phyloP scores from a whole-genome alignment of 768 basidiomycete species.

The Leccinellum albellum region DNA sequence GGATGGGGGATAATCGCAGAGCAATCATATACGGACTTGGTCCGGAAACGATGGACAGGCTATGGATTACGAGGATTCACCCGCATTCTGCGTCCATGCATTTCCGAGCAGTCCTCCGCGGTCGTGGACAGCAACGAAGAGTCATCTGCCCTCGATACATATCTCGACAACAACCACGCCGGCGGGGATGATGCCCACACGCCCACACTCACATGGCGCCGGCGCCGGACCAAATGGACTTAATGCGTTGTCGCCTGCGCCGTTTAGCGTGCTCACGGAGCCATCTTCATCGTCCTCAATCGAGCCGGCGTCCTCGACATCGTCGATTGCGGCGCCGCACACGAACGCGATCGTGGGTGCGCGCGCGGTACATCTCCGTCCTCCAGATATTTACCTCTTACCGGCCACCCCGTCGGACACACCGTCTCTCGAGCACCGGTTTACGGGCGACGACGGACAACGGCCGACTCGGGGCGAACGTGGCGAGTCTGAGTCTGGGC shows the following conservation, averaged over 20 bases:
- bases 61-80: constrained; percentile 23
- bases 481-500: constrained; percentile 1
- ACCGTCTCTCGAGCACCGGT: constrained; percentile 12
- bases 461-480: not conserved
- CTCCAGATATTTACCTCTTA: constrained; percentile 28
- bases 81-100: constrained; percentile 6
- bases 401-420: constrained; percentile 27
- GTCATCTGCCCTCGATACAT: constrained; percentile 27
- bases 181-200: not conserved
- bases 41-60: constrained; percentile 12
- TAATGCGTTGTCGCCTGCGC: constrained; percentile 14
- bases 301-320: constrained; percentile 14
- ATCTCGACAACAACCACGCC: constrained; percentile 17
- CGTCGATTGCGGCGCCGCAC: constrained; percentile 6
- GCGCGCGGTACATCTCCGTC: constrained; percentile 2
- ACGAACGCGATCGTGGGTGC: not conserved
- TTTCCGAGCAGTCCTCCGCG: constrained; percentile 10
- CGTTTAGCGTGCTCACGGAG: constrained; percentile 27
- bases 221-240: not conserved
- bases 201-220: not conserved
- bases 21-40: not conserved
- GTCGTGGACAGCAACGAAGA: constrained; percentile 6
- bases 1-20: not conserved
- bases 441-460: constrained; percentile 4
- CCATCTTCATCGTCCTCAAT: constrained; percentile 19